phyloP scores from a whole-genome alignment of 495 filamentous ascomycete genomes.

The Tuber magnatum region DNA sequence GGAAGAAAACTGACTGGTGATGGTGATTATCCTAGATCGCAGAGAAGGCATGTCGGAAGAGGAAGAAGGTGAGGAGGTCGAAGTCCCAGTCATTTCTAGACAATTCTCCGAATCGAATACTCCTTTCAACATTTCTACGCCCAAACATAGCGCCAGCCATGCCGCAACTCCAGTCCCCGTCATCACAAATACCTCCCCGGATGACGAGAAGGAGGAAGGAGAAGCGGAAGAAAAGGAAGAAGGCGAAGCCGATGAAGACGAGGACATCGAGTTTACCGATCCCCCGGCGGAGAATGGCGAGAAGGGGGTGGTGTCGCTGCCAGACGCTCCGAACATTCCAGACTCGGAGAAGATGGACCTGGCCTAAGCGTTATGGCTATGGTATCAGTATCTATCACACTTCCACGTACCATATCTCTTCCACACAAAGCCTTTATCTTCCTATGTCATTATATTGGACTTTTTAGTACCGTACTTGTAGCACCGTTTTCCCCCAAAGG shows the following conservation, averaged over 20 bases:
- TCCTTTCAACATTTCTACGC: conserved; percentile 36
- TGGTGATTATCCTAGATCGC: conserved; percentile 44
- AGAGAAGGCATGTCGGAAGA: conserved; percentile 69
- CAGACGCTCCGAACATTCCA: neutral
- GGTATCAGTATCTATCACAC: neutral
- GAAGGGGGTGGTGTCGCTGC: neutral
- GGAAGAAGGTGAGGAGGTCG: conserved; percentile 68
- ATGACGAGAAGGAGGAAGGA: conserved; percentile 56
- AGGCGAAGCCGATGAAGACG: conserved; percentile 12
- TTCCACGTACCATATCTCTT: neutral
- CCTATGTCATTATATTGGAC: neutral
- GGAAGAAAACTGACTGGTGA: conserved; percentile 38
- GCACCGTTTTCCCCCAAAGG: neutral
- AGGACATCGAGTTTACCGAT: neutral
- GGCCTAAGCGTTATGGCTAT: neutral
- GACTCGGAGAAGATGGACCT: neutral
- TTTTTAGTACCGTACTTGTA: neutral
- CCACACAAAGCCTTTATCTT: neutral
- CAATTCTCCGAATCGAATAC: conserved; percentile 30
- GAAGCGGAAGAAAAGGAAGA: conserved; percentile 50
- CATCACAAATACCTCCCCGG: conserved; percentile 37
- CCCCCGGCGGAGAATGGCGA: neutral
- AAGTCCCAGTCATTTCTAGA: conserved; percentile 45
- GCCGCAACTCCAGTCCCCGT: conserved; percentile 48
- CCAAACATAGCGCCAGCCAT: conserved; percentile 42